These are phyloP conservation scores for Amyloporia xantha DNA, from an alignment of 768 basidiomycete genomes.

Conservation along the genomic window DNA sequence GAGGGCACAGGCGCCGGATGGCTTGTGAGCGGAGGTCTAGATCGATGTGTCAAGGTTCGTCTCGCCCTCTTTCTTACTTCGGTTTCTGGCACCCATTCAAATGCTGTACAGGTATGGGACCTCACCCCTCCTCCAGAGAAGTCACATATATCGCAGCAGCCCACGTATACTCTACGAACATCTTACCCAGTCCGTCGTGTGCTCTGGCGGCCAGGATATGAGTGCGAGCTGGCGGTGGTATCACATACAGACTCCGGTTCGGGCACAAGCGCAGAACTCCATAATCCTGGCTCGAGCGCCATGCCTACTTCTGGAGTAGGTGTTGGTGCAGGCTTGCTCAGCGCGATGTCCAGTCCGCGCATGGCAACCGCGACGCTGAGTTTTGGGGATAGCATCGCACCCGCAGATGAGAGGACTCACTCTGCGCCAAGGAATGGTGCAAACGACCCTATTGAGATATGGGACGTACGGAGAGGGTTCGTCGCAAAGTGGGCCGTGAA, in stretches of 20 bases:
- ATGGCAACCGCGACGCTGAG: constrained; percentile 1
- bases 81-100: no score
- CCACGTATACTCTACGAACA: constrained; percentile 67
- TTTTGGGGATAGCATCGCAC: constrained; percentile 6
- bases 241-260: constrained; percentile 54
- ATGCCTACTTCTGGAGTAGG: background rate
- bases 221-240: constrained; percentile 69
- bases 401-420: constrained; percentile 6
- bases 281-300: background rate
- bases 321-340: constrained; percentile 1
- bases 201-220: constrained; percentile 69
- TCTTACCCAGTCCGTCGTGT: constrained; percentile 70
- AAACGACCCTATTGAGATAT: constrained; percentile 69
- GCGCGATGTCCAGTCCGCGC: constrained; percentile 18
- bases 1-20: constrained; percentile 43
- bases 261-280: constrained; percentile 23
- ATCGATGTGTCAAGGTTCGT: constrained; percentile 68
- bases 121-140: constrained; percentile 38
- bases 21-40: constrained; percentile 75
- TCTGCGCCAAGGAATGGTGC: constrained; percentile 11
- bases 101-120: constrained; percentile 67
- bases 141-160: constrained; percentile 52
- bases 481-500: constrained; percentile 77
- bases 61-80: no score
- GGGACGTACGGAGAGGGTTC: constrained; percentile 80